These are phyloP conservation scores for Orbilia ellipsospora DNA, from an alignment of 2,329 filamentous ascomycete genomes.

Conservation along the genomic window DNA sequence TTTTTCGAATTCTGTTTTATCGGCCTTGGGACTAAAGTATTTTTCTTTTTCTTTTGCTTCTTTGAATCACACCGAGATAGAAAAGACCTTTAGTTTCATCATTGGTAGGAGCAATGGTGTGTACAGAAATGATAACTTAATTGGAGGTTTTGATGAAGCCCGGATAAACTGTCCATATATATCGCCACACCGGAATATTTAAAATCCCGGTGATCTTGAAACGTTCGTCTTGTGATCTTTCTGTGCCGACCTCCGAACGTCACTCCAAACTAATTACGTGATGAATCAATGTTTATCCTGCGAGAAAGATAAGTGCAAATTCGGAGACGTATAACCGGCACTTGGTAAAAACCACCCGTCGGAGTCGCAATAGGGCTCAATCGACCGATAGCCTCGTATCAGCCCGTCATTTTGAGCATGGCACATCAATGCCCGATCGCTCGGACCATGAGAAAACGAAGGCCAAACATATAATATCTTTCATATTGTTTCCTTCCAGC, in stretches of 20 bases:
- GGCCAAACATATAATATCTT: background rate
- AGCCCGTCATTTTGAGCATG: slow-evolving; percentile 9
- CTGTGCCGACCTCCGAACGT: too few species aligned
- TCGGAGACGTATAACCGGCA: too few species aligned
- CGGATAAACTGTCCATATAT: background rate
- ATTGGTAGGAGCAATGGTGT: slow-evolving; percentile 8
- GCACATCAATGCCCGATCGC: background rate
- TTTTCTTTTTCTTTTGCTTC: too few species aligned
- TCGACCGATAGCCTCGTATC: slow-evolving; percentile 12
- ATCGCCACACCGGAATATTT: background rate
- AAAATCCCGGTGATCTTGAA: background rate
- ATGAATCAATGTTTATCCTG: too few species aligned
- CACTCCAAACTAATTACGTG: too few species aligned
- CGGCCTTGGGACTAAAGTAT: background rate
- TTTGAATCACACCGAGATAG: background rate
- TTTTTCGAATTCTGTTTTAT: background rate
- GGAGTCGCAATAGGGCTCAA: too few species aligned
- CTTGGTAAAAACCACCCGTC: too few species aligned
- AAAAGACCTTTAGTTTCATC: background rate
- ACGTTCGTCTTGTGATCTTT: too few species aligned
- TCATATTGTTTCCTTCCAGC: background rate
- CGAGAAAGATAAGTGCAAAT: too few species aligned
- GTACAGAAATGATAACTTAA: background rate
- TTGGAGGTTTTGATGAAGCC: background rate
- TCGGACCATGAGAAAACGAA: too few species aligned